These are phyloP conservation scores for Takakia lepidozioides DNA, from an alignment of 225 moss, liverwort and hornwort genomes.

Conservation along the genomic window DNA sequence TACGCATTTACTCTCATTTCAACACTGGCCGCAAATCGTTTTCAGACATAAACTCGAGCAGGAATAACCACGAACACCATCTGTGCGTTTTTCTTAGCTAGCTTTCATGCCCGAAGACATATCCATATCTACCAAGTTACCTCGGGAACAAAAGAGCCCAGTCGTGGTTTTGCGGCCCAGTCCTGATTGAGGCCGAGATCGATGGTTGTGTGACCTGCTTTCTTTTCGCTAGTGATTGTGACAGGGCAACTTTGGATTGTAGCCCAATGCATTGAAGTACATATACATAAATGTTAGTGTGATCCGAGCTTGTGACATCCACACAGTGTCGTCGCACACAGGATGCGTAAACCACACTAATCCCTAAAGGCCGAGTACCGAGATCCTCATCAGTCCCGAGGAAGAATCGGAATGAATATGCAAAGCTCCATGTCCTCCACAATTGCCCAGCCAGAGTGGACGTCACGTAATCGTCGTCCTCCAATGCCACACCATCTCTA, in stretches of 20 bases:
- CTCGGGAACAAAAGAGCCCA: conserved; percentile 31
- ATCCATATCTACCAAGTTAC: conserved; percentile 20
- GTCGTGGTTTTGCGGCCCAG: too few species aligned
- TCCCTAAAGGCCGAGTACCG: conserved; percentile 7
- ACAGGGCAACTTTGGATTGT: conserved; percentile 28
- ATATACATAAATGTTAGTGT: conserved; percentile 21
- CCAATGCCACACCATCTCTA: conserved; percentile 36
- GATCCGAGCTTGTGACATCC: conserved; percentile 19
- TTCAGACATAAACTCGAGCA: conserved; percentile 44
- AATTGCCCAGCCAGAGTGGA: conserved; percentile 31
- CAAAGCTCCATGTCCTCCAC: conserved; percentile 32
- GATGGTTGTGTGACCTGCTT: conserved; percentile 22
- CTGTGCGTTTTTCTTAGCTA: conserved; percentile 18
- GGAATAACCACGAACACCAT: conserved; percentile 31
- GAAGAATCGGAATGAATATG: conserved; percentile 32
- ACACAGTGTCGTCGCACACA: conserved; percentile 26
- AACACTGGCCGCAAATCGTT: conserved; percentile 50
- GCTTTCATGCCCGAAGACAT: conserved; percentile 10
- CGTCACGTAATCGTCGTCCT: conserved; percentile 40
- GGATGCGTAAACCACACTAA: conserved; percentile 20
- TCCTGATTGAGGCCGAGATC: conserved; percentile 52
- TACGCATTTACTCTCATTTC: conserved; percentile 55
- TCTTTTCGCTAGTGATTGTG: conserved; percentile 28
- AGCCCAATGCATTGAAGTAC: conserved; percentile 37
- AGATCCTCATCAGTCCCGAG: conserved; percentile 52